Base-by-base conservation (phyloP, 169 alveolate genomes). In the Babesia bovis region DNA sequence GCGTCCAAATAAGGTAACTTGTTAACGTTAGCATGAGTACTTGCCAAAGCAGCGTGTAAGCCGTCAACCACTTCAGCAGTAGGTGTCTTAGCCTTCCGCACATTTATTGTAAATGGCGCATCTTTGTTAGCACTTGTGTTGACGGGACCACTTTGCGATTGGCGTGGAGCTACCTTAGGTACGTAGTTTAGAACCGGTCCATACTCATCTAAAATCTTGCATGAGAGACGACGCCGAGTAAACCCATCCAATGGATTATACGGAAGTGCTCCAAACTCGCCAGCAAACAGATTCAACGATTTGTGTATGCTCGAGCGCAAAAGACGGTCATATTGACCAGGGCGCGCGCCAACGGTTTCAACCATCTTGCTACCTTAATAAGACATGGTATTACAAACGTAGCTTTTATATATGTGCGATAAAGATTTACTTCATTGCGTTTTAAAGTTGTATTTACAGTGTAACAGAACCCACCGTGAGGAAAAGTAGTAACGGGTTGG, bases 261-360 rank as follows among this genome's bases (percentile, higher is more conserved):
- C 26, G 82, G 75, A 19, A 45, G 61, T 0, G 82, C 33, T 0
- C 65, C 82, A 38, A 32, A 68, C 60, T 78, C 82, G 0, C 86
- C 86, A 5, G 86, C 82, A 45, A 78, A 78, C 40, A 78, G n/a
- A 42, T 78, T 78, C 21, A 78, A 73, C 47, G 86, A 57, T 45
- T 78, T 78, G 60, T 78, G 59, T 21, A 78, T 13, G 60, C 51
- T 68, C 32, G 28, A 33, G 33, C 77, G 55, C 42, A 78, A 66
- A 12, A 60, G 65, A 2, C 53, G 73, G 53, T 35, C 49, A 26
- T 63, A 63, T n/a, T 47, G 59, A 28, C 52, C 49, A 3, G 35
- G 23, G 9, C 60, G 33, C 32, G 50, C 33, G 50, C 50, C 73
- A 38, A 38, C 51, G 49, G 61, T 36, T 58, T 63, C 51, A 60